phyloP scores from a whole-genome alignment of 305 asterid species.

The Ilex paraguariensis region DNA sequence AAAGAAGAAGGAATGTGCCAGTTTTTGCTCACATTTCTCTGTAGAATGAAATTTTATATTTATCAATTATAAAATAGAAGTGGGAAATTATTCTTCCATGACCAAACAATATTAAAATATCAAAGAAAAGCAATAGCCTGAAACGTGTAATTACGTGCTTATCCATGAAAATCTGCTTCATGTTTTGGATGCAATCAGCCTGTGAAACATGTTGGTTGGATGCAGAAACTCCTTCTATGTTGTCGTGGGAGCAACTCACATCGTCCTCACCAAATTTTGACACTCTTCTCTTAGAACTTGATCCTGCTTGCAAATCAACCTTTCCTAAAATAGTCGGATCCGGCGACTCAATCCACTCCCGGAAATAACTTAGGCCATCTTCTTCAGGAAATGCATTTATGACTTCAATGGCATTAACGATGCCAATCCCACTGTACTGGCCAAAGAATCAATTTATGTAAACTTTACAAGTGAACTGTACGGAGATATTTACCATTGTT shows the following conservation, averaged over 20 bases:
- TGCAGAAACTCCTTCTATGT: conserved; percentile 20
- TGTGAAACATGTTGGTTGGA: conserved; percentile 22
- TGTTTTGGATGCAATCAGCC: conserved; percentile 35
- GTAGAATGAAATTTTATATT: conserved; percentile 15
- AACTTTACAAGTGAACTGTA: neutral
- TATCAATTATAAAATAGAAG: conserved; percentile 9
- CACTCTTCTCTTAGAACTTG: conserved; percentile 37
- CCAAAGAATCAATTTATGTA: conserved; percentile 13
- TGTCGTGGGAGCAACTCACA: conserved; percentile 24
- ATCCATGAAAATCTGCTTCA: conserved; percentile 70
- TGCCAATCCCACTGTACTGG: conserved; percentile 80
- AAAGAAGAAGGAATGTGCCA: conserved; percentile 89
- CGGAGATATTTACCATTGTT: too few species aligned
- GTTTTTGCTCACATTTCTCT: conserved; percentile 98
- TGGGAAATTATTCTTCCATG: conserved; percentile 9
- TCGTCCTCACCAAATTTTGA: conserved; percentile 31
- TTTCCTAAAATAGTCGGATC: conserved; percentile 88
- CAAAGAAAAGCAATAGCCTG: conserved; percentile 1
- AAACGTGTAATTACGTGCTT: conserved; percentile 58
- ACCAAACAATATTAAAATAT: conserved; percentile 1
- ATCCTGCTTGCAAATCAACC: conserved; percentile 38
- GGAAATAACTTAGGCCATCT: conserved; percentile 79
- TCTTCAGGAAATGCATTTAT: conserved; percentile 90
- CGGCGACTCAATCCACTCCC: conserved; percentile 96
- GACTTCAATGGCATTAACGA: conserved; percentile 95